A percentile compares a stretch with the other conserved stretches of the same genome.
phyloP scores from a whole-genome alignment of 768 basidiomycete species.

The Asterophora lycoperdoides region DNA sequence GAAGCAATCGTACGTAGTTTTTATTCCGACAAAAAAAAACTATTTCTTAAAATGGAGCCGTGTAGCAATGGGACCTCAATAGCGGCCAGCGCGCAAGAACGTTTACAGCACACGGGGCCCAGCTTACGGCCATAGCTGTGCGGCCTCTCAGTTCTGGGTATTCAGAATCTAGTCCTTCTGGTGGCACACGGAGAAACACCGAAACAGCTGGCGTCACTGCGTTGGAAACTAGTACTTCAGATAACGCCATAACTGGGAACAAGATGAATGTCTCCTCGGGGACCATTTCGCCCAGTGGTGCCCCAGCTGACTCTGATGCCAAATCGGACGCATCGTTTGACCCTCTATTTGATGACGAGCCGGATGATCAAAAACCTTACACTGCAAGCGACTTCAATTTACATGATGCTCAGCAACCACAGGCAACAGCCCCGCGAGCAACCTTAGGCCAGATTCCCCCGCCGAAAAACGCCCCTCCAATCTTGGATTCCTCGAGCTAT shows the following conservation, averaged over 20 bases:
- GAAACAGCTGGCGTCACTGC: conserved; percentile 3
- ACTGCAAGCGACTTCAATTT: conserved; percentile 10
- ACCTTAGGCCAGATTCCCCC: conserved; percentile 40
- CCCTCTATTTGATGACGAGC: conserved; percentile 87
- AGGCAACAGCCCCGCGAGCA: conserved; percentile 22
- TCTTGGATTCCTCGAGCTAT: conserved; percentile 60
- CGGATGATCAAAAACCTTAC: conserved; percentile 34
- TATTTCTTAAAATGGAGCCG: conserved; percentile 10
- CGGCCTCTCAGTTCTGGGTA: conserved; percentile 52
- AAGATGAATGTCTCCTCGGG: conserved; percentile 14
- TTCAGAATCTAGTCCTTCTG: conserved; percentile 23
- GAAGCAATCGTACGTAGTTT: conserved; percentile 64
- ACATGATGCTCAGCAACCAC: conserved; percentile 15
- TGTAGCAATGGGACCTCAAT: conserved; percentile 97
- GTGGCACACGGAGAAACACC: neutral
- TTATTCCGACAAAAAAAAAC: conserved; percentile 1
- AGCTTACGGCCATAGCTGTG: conserved; percentile 77
- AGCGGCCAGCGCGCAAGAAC: conserved; percentile 75
- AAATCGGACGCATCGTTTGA: conserved; percentile 82
- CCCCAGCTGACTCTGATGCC: conserved; percentile 45
- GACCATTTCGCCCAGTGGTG: conserved; percentile 8
- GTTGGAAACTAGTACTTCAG: conserved; percentile 5
- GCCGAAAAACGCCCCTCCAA: conserved; percentile 73
- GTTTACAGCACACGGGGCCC: conserved; percentile 79
- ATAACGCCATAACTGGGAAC: conserved; percentile 16